Conservation (phyloP, 345 rosid species). For the Syzygium jambos region DNA sequence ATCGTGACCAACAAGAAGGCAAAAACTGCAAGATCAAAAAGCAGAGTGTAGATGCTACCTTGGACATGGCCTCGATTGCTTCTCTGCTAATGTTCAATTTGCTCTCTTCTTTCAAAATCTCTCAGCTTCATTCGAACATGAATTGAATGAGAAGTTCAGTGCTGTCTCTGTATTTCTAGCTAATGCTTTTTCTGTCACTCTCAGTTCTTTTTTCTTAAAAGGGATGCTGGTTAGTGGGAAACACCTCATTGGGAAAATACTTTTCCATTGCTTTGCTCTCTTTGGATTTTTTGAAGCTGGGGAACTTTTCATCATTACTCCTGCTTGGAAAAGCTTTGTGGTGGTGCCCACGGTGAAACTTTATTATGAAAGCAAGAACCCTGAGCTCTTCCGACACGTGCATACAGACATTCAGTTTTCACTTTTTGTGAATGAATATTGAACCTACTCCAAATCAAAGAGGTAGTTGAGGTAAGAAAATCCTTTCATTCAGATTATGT, state of each 20-base stretch:
- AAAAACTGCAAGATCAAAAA: not conserved
- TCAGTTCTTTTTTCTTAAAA: not conserved
- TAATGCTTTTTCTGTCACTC: not conserved
- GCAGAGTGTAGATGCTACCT: not conserved
- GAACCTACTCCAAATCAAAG: too few relatives aligned
- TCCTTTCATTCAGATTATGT: not conserved
- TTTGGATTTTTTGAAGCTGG: not conserved
- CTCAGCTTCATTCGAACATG: not conserved
- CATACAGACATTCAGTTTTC: not conserved
- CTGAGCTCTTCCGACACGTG: not conserved
- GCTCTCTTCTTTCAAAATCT: not conserved
- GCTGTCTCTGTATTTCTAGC: not conserved
- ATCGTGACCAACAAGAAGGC: not conserved
- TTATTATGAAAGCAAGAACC: not conserved
- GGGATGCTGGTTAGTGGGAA: not conserved
- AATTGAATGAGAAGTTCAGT: not conserved
- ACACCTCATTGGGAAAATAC: not conserved
- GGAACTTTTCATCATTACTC: not conserved
- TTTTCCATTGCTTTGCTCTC: not conserved
- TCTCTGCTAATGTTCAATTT: not conserved
- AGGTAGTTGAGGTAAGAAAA: not conserved
- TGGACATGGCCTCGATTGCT: not conserved
- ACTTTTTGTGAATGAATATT: not conserved
- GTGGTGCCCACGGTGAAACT: not conserved
- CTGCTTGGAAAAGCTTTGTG: not conserved